A percentile compares a stretch with the other conserved stretches of the same genome.
These are phyloP conservation scores for Aotearoamyces nothofagi DNA, from an alignment of 2,329 filamentous ascomycete species.

Conservation along the genomic window DNA sequence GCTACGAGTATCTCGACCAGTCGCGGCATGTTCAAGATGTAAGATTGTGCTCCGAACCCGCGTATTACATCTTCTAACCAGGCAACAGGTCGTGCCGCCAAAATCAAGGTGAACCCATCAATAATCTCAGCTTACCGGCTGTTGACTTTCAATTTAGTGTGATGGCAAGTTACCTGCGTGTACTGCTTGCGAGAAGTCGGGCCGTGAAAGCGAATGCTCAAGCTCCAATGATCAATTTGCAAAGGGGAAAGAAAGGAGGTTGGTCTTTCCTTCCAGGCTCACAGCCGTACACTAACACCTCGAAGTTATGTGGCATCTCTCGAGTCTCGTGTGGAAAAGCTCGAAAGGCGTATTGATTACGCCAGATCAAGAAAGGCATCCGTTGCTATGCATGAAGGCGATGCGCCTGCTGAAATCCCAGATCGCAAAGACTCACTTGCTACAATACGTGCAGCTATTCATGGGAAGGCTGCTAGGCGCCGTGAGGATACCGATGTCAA, in stretches of 20 bases:
- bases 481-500: constrained; percentile 79
- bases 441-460: constrained; percentile 44
- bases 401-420: constrained; percentile 24
- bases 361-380: constrained; percentile 58
- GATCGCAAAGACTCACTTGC: constrained; percentile 51
- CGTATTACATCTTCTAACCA: neutral
- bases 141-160: constrained; percentile 36
- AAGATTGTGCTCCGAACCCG: constrained; percentile 14
- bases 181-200: constrained; percentile 86
- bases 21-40: constrained; percentile 69
- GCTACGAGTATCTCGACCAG: constrained; percentile 61
- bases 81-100: constrained; percentile 58
- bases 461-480: constrained; percentile 46
- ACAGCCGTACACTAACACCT: too few relatives aligned
- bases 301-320: constrained; percentile 82
- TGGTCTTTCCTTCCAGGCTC: constrained; percentile 11
- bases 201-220: constrained; percentile 74
- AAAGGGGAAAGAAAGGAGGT: constrained; percentile 85
- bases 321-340: constrained; percentile 78
- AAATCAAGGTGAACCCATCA: constrained; percentile 72
- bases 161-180: constrained; percentile 93
- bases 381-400: constrained; percentile 47
- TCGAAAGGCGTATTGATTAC: constrained; percentile 64
- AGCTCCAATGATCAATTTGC: constrained; percentile 94
- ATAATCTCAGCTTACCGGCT: too few relatives aligned